Conservation (phyloP, 192 early-diverging fungal genomes). For the Podila horticola region DNA sequence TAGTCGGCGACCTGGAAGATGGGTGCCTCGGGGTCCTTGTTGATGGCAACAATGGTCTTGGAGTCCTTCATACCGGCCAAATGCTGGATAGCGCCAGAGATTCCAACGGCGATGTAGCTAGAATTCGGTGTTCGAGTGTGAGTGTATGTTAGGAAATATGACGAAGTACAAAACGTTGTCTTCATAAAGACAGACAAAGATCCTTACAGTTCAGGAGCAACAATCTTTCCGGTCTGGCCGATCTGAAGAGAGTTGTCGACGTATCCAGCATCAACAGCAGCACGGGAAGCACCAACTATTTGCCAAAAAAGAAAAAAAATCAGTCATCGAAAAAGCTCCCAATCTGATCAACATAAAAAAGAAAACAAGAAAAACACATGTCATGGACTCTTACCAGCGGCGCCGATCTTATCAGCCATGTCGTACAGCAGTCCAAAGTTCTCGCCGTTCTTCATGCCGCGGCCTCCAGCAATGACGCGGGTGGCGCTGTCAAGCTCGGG, state of each 20-base stretch:
- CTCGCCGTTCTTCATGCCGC: slow-evolving; percentile 95
- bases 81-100: slow-evolving; percentile 98
- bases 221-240: slow-evolving; percentile 98
- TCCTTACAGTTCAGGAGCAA: slow-evolving; percentile 81
- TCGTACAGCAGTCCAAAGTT: slow-evolving; percentile 92
- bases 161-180: slow-evolving; percentile 5
- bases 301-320: background rate
- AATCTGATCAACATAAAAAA: background rate
- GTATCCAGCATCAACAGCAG: slow-evolving; percentile 97
- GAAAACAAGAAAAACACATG: slow-evolving; percentile 6
- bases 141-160: background rate
- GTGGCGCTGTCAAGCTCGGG: slow-evolving; percentile 90
- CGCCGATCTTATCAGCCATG: slow-evolving; percentile 94
- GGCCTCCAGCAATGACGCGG: slow-evolving; percentile 93
- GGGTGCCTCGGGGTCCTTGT: slow-evolving; percentile 98
- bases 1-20: slow-evolving; percentile 99
- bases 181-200: slow-evolving; percentile 3
- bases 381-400: slow-evolving; percentile 71
- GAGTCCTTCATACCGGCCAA: slow-evolving; percentile 99
- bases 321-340: background rate
- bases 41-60: slow-evolving; percentile 98
- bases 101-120: slow-evolving; percentile 95
- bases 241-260: slow-evolving; percentile 97
- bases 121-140: background rate
- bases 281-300: slow-evolving; percentile 92